These are phyloP conservation scores for Trifolium fragiferum DNA, from an alignment of 306 rosid species.

Conservation along the genomic window DNA sequence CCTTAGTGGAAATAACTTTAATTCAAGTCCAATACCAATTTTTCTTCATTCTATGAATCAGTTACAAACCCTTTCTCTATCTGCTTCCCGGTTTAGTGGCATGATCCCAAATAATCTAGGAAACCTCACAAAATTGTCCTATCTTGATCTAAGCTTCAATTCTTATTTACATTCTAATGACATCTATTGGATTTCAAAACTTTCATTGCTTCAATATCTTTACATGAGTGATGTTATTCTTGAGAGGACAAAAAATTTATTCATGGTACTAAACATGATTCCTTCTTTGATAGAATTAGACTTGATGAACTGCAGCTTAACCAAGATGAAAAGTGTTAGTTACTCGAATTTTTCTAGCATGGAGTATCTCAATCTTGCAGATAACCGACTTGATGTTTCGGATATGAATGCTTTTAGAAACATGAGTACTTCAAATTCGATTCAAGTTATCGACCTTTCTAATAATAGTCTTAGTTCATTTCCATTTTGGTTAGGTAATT, in stretches of 20 bases:
- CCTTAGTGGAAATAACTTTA: slow-evolving; percentile 39
- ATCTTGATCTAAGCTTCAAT: slow-evolving; percentile 37
- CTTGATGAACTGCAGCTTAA: background rate
- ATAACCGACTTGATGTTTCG: background rate
- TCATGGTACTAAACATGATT: slow-evolving; percentile 34
- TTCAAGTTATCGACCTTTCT: slow-evolving; percentile 2
- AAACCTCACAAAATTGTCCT: slow-evolving; percentile 29
- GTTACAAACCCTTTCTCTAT: slow-evolving; percentile 28
- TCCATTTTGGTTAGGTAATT: slow-evolving; percentile 38
- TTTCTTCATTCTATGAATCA: slow-evolving; percentile 9
- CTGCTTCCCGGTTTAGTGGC: slow-evolving; percentile 15
- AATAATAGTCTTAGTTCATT: slow-evolving; percentile 16
- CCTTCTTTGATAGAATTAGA: slow-evolving; percentile 33
- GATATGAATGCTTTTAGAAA: slow-evolving; percentile 10
- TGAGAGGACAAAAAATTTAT: slow-evolving; percentile 17
- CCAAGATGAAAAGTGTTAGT: background rate
- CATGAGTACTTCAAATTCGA: slow-evolving; percentile 18
- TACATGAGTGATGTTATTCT: too few relatives aligned
- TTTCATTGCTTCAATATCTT: slow-evolving; percentile 34
- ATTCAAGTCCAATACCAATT: slow-evolving; percentile 22
- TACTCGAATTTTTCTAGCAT: background rate
- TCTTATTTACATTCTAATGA: slow-evolving; percentile 3
- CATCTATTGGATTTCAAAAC: slow-evolving; percentile 41
- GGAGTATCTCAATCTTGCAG: background rate
- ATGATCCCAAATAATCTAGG: slow-evolving; percentile 33